phyloP scores from a whole-genome alignment of 306 rosid species.

The Canavalia ensiformis region DNA sequence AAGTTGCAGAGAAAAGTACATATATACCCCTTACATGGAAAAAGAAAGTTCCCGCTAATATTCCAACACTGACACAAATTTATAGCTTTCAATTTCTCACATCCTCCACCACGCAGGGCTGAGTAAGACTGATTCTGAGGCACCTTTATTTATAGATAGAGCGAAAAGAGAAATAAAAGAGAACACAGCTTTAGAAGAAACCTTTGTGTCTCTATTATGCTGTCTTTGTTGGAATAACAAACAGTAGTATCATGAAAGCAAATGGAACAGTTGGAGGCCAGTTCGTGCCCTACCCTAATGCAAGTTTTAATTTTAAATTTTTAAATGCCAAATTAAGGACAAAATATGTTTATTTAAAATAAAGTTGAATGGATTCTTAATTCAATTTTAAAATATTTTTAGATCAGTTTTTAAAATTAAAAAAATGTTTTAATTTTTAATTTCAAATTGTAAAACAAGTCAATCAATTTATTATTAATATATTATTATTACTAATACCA shows the following conservation, averaged over 20 bases:
- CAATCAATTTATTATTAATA: too few relatives aligned
- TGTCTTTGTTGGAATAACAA: slow-evolving; percentile 58
- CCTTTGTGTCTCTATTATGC: slow-evolving; percentile 16
- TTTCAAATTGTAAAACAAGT: too few relatives aligned
- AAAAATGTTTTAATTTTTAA: too few relatives aligned
- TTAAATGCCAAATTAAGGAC: too few relatives aligned
- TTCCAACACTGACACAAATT: slow-evolving; percentile 20
- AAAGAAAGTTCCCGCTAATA: slow-evolving; percentile 34
- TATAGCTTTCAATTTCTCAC: slow-evolving; percentile 42
- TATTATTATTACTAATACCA: too few relatives aligned
- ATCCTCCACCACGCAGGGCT: slow-evolving; percentile 33
- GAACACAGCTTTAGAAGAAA: not conserved
- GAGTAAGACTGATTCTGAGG: not conserved
- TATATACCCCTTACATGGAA: slow-evolving; percentile 42
- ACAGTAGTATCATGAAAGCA: not conserved
- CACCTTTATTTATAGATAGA: not conserved
- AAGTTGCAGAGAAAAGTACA: not conserved
- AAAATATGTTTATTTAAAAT: too few relatives aligned
- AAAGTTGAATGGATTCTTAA: too few relatives aligned
- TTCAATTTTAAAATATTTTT: too few relatives aligned
- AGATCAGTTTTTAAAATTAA: too few relatives aligned
- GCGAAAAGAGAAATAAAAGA: not conserved
- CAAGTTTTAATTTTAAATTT: not conserved
- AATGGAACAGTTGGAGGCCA: not conserved
- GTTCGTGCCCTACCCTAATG: not conserved